phyloP scores from a whole-genome alignment of 108 stramenopile genomes.

The Skeletonema marinoi region DNA sequence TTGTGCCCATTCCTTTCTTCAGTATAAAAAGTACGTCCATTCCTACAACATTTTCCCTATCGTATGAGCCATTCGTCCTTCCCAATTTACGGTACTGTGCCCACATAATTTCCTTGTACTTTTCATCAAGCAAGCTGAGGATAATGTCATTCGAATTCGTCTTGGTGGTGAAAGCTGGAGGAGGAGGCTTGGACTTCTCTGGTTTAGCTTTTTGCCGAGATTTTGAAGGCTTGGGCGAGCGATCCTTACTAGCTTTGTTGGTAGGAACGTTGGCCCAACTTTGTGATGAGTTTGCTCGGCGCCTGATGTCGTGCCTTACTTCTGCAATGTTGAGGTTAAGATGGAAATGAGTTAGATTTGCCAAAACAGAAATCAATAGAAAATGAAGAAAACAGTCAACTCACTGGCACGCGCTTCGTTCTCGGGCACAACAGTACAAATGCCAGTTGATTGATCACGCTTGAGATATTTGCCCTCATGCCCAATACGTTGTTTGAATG shows the following conservation, averaged over 20 bases:
- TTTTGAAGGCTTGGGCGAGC: background rate
- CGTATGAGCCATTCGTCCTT: slow-evolving; percentile 1
- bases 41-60: slow-evolving; percentile 1
- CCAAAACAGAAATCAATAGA: background rate
- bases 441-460: background rate
- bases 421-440: background rate
- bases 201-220: background rate
- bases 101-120: slow-evolving; percentile 27
- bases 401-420: slow-evolving; percentile 4
- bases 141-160: slow-evolving; percentile 5
- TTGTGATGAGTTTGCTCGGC: background rate
- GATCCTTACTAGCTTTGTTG: background rate
- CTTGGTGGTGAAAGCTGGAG: background rate
- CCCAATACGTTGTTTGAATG: slow-evolving; percentile 1
- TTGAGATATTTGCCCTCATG: slow-evolving; percentile 4
- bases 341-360: background rate
- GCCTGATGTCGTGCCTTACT: slow-evolving; percentile 4
- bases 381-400: background rate
- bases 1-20: slow-evolving; percentile 10
- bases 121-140: slow-evolving; percentile 17
- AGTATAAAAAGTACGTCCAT: background rate
- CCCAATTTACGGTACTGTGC: slow-evolving; percentile 18
- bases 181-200: background rate
- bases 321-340: background rate
- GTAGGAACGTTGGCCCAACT: background rate